Evolutionary conservation across 2,329 filamentous ascomycete species (phyloP), one percentile per base, ranked within the genome.

Genomic region (Penicillium brasilianum): DNA sequence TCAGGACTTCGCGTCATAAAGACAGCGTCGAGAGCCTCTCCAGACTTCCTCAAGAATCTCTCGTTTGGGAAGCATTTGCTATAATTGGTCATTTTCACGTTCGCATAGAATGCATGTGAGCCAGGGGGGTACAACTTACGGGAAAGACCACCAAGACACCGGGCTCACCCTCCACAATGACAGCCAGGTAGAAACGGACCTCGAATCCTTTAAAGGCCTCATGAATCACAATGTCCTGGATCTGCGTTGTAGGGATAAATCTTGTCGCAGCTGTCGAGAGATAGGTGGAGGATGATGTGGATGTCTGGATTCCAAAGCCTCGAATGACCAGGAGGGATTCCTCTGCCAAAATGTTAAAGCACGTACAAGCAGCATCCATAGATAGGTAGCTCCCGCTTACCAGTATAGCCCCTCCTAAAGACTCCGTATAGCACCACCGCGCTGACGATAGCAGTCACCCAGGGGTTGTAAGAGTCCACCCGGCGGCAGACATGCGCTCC

Each of bases 141-240:
- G 94, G 94, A 75, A 99, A 99, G 3, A 98, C 93, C n/a, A 99
- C 94, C 0, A 98, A 91, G 4, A 96, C 85, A 66, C 95, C 89
- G 57, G 89, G 86, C 78, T 98, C 94, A 2, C 89, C 93, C 69
- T 96, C 90, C 18, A 98, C 92, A 56, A 98, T 90, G 32, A 98
- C 91, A 4, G 92, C 87, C 9, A 99, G 81, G 73, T 97, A 97
- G 73, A 94, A 96, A 43, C 89, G 82, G 37, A 98, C 93, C 78
- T 93, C 92, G 72, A 97, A 96, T 0, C 93, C 93, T 59, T 87
- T 87, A 77, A 98, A 98, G 3, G 93, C 95, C 81, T 99, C 95
- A 75, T 97, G 93, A 54, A 99, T 91, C 57, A 97, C 87, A 59
- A 99, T 89, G 75, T 99, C 95, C 73, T 91, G 91, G 60, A 99